phyloP scores from a whole-genome alignment of 169 alveolate genomes.

The Plasmodium yoelii region DNA sequence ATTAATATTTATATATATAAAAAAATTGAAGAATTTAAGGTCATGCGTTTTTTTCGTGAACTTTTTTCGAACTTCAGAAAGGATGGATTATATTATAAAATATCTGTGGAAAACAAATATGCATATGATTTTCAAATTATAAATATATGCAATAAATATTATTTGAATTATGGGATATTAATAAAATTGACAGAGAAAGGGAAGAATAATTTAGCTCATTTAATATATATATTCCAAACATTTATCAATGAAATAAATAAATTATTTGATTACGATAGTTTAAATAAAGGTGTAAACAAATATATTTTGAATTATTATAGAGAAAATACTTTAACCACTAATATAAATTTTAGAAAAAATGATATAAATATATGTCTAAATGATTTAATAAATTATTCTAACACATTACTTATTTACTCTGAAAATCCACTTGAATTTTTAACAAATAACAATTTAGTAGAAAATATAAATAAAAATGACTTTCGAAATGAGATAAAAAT shows the following conservation, averaged over 20 bases:
- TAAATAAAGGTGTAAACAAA: slow-evolving; percentile 61
- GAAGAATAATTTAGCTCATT: slow-evolving; percentile 42
- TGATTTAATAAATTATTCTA: slow-evolving; percentile 55
- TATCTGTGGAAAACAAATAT: slow-evolving; percentile 68
- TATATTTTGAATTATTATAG: slow-evolving; percentile 55
- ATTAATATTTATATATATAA: slow-evolving; percentile 53
- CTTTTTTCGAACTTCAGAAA: slow-evolving; percentile 45
- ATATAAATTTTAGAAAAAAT: slow-evolving; percentile 42
- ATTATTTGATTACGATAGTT: slow-evolving; percentile 70
- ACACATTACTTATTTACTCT: slow-evolving; percentile 36
- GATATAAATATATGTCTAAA: slow-evolving; percentile 11
- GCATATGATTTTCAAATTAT: slow-evolving; percentile 41
- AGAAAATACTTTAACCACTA: slow-evolving; percentile 41
- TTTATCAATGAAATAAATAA: slow-evolving; percentile 50
- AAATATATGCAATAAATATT: slow-evolving; percentile 41
- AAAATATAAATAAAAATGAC: slow-evolving; percentile 54
- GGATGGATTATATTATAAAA: slow-evolving; percentile 44
- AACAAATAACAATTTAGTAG: slow-evolving; percentile 44
- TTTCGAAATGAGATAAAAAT: slow-evolving; percentile 75
- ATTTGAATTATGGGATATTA: slow-evolving; percentile 65
- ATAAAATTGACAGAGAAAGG: slow-evolving; percentile 59
- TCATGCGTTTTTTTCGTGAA: slow-evolving; percentile 46
- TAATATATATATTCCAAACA: slow-evolving; percentile 47
- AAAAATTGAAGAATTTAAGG: slow-evolving; percentile 65
- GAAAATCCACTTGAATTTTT: slow-evolving; percentile 49